phyloP scores from a whole-genome alignment of 352 stramenopile genomes.

The Phytopythium montanum region DNA sequence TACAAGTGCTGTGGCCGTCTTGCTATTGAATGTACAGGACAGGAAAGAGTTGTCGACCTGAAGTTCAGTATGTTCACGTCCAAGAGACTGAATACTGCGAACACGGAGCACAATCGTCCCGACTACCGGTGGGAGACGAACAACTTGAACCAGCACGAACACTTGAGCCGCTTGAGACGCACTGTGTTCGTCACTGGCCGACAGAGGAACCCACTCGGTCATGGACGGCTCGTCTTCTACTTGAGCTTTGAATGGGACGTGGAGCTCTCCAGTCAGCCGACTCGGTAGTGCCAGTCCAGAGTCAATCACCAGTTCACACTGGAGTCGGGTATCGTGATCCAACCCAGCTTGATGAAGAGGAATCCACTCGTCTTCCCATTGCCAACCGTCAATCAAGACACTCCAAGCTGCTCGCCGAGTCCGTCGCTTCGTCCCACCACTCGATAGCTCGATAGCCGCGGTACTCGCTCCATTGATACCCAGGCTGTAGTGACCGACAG shows the following conservation, averaged over 20 bases:
- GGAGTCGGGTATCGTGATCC: neutral
- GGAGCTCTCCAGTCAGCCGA: neutral
- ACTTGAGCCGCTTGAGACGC: neutral
- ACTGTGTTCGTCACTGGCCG: neutral
- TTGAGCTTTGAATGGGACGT: neutral
- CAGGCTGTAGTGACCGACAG: neutral
- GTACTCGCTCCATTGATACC: too few species aligned
- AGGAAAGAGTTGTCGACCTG: neutral
- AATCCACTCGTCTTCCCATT: neutral
- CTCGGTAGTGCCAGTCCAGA: neutral
- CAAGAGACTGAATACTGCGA: neutral
- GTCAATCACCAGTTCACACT: neutral
- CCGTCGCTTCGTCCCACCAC: neutral
- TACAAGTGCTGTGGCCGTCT: neutral
- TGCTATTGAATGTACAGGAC: neutral
- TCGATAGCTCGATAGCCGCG: neutral
- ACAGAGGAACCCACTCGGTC: neutral
- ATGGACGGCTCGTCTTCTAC: neutral
- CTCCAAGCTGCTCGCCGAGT: constrained; percentile 8
- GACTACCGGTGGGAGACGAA: neutral
- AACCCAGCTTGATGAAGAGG: neutral
- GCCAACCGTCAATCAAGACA: neutral
- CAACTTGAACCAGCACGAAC: neutral
- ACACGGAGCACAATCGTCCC: neutral
- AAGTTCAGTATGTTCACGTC: neutral